Base-by-base conservation (phyloP, 495 filamentous ascomycete genomes). In the Trichodelitschia bisporula region DNA sequence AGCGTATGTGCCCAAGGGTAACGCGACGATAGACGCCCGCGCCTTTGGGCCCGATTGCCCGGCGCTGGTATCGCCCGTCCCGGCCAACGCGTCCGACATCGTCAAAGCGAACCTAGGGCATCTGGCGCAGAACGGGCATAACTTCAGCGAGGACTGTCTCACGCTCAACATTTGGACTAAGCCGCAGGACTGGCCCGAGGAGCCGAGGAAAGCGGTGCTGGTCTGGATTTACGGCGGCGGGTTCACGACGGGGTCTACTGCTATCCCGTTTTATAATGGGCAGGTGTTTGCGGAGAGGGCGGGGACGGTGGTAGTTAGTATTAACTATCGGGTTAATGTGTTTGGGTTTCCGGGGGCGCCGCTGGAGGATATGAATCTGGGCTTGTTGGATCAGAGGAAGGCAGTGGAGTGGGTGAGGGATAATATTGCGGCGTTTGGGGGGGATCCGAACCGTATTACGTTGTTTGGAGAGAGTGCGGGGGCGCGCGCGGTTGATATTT, bases 371-470 rank as follows among this genome's bases (percentile, higher is more conserved):
- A 38, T 40, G 3, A 43, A 43, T 36, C 40, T 43, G 12, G 40
- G 40, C 17, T 31, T 43, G 5, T 21, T 40, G 44, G 16, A 35
- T 34, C 26, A 46, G 40, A 14, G 49, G 34, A 15, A 42, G 31
- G 33, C 35, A 39, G 6, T 41, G 33, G 4, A 41, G 40, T 37
- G 37, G 31, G 48, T 53, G 37, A 4, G 3, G 10, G 40, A 65
- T 25, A 63, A 68, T 25, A 69, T 70, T 31, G 53, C 34, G 2
- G 47, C 51, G n/a, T n/a, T n/a, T n/a, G n/a, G n/a, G n/a, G n/a
- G n/a, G n/a, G n/a, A n/a, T n/a, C n/a, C n/a, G n/a, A 25, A 25
- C 21, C 21, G 21, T 12, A 25, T 25, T 12, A 25, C 21, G 8
- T 12, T 25, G 8, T 25, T 25, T 25, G 21, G 21, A 8, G 21